Percentiles rank a stretch among this genome's conserved stretches.
These are phyloP conservation scores for Trapa incisa DNA, from an alignment of 345 rosid species.

Conservation along the genomic window DNA sequence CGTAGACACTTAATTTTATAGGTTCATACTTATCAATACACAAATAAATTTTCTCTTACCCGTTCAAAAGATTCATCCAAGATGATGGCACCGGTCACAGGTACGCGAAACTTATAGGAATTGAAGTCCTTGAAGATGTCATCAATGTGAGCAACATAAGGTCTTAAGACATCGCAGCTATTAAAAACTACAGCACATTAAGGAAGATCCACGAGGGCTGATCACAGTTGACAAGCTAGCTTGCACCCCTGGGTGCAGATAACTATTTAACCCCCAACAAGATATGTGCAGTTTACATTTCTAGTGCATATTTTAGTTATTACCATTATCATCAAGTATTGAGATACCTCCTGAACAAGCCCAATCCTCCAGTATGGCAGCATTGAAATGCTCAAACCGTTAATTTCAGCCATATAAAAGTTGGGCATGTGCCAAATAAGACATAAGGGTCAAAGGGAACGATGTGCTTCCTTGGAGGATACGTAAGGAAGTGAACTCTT, in stretches of 20 bases:
- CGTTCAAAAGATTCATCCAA: constrained; percentile 88
- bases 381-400: not conserved
- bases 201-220: constrained; percentile 19
- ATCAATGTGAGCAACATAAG: constrained; percentile 83
- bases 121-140: constrained; percentile 95
- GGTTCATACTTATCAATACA: not conserved
- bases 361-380: no score
- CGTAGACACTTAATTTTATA: no score
- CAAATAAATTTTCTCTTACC: constrained; percentile 29
- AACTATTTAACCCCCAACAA: not conserved
- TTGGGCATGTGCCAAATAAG: not conserved
- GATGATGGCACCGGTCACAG: constrained; percentile 94
- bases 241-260: not conserved
- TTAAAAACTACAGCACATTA: constrained; percentile 57
- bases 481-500: constrained; percentile 89
- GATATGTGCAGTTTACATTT: not conserved
- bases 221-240: not conserved
- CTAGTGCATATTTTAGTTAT: not conserved
- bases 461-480: constrained; percentile 30
- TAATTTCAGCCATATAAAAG: no score
- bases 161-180: constrained; percentile 78
- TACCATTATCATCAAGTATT: not conserved
- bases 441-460: not conserved
- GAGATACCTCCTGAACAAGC: no score
- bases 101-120: constrained; percentile 95